Conservation (phyloP, 2,329 filamentous ascomycete genomes). For the Hymenoscyphus salicellus region DNA sequence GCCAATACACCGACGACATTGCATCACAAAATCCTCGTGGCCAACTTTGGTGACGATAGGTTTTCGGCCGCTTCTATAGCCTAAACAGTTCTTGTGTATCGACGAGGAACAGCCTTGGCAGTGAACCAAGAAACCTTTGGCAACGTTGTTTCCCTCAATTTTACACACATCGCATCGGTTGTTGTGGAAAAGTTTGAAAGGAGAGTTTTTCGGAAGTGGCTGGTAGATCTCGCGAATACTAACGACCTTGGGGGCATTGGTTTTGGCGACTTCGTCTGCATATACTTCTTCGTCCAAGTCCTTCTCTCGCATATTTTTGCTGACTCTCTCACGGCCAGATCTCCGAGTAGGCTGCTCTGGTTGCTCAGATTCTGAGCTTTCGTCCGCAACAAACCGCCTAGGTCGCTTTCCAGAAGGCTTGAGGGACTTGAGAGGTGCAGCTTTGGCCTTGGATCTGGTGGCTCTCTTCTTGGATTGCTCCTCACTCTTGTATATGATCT, state of each 20-base stretch:
- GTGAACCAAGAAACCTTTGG: conserved; percentile 62
- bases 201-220: conserved; percentile 55
- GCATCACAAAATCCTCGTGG: conserved; percentile 75
- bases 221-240: conserved; percentile 74
- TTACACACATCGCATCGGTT: conserved; percentile 70
- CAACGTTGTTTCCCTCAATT: conserved; percentile 56
- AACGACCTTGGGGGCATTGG: conserved; percentile 51
- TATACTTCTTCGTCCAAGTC: conserved; percentile 52
- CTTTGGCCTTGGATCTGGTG: conserved; percentile 9
- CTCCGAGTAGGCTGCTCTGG: conserved; percentile 31
- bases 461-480: conserved; percentile 38
- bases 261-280: conserved; percentile 45
- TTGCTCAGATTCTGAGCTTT: conserved; percentile 22
- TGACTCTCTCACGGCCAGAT: conserved; percentile 36
- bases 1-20: conserved; percentile 83
- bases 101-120: conserved; percentile 88
- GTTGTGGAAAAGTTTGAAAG: conserved; percentile 69
- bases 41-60: conserved; percentile 85
- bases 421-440: conserved; percentile 8
- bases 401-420: conserved; percentile 16
- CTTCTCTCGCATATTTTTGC: conserved; percentile 45
- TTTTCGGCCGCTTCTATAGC: conserved; percentile 69
- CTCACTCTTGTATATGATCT: conserved; percentile 44
- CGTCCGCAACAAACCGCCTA: conserved; percentile 8
- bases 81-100: conserved; percentile 82